phyloP scores from a whole-genome alignment of 164 flowering plant genomes.

The grape (Vitis vinifera) region DNA sequence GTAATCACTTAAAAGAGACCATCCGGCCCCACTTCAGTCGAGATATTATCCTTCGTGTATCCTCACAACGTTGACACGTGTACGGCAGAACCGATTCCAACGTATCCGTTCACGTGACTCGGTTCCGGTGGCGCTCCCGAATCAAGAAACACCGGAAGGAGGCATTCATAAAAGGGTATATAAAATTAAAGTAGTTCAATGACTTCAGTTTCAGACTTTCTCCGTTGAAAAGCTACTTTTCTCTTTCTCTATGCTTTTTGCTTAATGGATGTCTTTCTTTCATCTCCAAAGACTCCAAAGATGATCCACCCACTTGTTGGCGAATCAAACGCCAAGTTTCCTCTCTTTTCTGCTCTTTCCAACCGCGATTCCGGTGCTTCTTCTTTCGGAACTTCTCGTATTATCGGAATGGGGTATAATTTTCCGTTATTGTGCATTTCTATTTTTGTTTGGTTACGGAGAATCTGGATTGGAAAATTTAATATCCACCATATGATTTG shows the following conservation, averaged over 20 bases:
- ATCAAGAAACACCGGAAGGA: too few species aligned
- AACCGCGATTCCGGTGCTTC: background rate
- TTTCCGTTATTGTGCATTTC: background rate
- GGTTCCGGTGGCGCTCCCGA: too few species aligned
- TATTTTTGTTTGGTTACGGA: background rate
- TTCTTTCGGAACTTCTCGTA: background rate
- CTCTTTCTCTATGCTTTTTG: background rate
- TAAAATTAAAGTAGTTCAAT: background rate
- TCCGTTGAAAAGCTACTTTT: too few species aligned
- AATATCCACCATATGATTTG: too few species aligned
- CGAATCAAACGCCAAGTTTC: slow-evolving; percentile 5
- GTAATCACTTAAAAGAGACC: too few species aligned
- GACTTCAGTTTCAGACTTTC: background rate
- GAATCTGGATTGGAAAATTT: background rate
- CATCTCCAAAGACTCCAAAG: background rate
- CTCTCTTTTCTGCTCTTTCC: background rate
- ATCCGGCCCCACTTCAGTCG: too few species aligned
- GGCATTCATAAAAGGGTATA: too few species aligned
- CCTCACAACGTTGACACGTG: too few species aligned
- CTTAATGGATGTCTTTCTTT: background rate
- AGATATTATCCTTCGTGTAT: too few species aligned
- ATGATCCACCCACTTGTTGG: background rate
- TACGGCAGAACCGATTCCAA: too few species aligned
- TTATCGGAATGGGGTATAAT: slow-evolving; percentile 15
- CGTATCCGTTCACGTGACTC: too few species aligned